Percentiles rank a stretch among this genome's conserved stretches.
Conservation (phyloP, 1,284 basidiomycete genomes). For the Pulveroboletus sp. region DNA sequence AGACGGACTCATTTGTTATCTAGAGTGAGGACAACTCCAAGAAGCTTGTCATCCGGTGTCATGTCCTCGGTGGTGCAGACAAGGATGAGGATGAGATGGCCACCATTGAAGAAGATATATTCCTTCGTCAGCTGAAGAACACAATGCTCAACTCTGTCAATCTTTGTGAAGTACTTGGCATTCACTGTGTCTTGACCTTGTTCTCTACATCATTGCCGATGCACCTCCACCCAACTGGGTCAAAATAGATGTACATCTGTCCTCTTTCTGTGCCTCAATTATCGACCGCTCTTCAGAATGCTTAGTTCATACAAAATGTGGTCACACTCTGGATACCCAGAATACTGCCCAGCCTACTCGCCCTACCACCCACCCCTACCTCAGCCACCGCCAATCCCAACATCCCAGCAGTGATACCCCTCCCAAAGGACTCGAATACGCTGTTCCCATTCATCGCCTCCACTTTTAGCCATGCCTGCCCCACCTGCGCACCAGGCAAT, state of each 20-base stretch:
- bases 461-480: conserved; percentile 88
- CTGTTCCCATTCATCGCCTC: conserved; percentile 71
- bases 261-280: background rate
- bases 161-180: conserved; percentile 89
- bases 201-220: conserved; percentile 79
- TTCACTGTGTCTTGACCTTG: conserved; percentile 92
- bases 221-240: conserved; percentile 82
- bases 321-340: conserved; percentile 81
- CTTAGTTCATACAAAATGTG: conserved; percentile 68
- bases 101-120: conserved; percentile 89
- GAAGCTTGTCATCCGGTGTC: conserved; percentile 95
- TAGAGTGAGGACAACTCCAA: conserved; percentile 99
- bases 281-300: conserved; percentile 48
- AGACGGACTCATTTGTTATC: conserved; percentile 95
- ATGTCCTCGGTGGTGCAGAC: conserved; percentile 85
- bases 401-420: conserved; percentile 61
- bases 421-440: conserved; percentile 37
- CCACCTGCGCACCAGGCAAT: conserved; percentile 88
- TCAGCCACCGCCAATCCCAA: conserved; percentile 64
- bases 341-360: conserved; percentile 65
- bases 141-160: conserved; percentile 97
- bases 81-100: conserved; percentile 85
- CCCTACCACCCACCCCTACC: conserved; percentile 61
- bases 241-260: conserved; percentile 59
- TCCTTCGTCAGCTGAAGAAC: conserved; percentile 93